Percentiles rank a stretch among this genome's conserved stretches.
Evolutionary conservation across 352 stramenopile species (phyloP).

Genomic region (Pythium sp.): DNA sequence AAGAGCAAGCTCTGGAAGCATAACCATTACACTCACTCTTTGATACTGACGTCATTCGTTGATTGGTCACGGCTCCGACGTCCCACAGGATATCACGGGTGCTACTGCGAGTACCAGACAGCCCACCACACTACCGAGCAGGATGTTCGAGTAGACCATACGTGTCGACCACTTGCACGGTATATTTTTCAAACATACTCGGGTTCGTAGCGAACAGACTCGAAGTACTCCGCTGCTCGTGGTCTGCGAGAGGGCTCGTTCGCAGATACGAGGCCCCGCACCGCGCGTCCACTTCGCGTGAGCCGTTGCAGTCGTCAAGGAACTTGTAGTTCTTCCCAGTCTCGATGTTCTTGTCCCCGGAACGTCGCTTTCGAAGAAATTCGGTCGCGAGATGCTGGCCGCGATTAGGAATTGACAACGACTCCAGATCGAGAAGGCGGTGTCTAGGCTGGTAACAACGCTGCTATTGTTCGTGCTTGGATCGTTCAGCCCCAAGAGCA

Average conservation of each 20-base stretch:
- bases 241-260: background rate
- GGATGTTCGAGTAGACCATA: background rate
- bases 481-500: background rate
- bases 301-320: background rate
- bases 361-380: background rate
- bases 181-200: background rate
- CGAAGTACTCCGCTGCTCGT: background rate
- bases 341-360: background rate
- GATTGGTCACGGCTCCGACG: too few relatives aligned
- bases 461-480: too few relatives aligned
- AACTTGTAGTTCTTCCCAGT: background rate
- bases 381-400: background rate
- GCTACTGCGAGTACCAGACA: background rate
- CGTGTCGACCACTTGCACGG: background rate
- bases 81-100: background rate
- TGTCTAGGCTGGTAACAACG: background rate
- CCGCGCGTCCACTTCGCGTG: background rate
- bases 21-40: too few relatives aligned
- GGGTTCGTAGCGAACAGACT: background rate
- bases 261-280: background rate
- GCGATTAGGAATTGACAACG: background rate
- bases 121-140: background rate
- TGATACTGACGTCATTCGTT: too few relatives aligned
- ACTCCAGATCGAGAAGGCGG: background rate
- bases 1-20: too few relatives aligned